Percentiles rank a stretch among this genome's conserved stretches.
Conservation (phyloP, 2,329 filamentous ascomycete genomes). For the Phialocephala subalpina region DNA sequence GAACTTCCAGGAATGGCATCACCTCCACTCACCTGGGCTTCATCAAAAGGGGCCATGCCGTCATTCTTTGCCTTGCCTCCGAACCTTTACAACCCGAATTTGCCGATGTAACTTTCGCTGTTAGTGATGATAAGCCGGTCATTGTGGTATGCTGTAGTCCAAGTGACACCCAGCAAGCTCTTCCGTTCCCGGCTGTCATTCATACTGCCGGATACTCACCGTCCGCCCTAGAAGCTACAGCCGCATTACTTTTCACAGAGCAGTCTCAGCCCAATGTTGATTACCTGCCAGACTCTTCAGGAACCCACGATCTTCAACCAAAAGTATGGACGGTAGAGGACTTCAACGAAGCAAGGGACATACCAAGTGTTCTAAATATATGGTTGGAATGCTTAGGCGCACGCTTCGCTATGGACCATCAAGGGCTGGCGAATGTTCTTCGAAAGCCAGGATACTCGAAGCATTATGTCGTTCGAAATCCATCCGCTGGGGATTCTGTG, state of each 20-base stretch:
- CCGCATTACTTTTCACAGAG: conserved; percentile 59
- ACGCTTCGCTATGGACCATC: conserved; percentile 54
- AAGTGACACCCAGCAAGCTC: conserved; percentile 48
- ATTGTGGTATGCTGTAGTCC: conserved; percentile 60
- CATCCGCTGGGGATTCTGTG: conserved; percentile 52
- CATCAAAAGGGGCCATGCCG: conserved; percentile 44
- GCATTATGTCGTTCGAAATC: conserved; percentile 64
- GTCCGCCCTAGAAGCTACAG: conserved; percentile 57
- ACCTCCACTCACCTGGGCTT: conserved; percentile 52
- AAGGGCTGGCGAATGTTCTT: conserved; percentile 55
- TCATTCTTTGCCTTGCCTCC: conserved; percentile 56
- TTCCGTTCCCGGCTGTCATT: conserved; percentile 59
- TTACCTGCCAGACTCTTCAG: background rate
- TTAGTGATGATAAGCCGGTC: conserved; percentile 58
- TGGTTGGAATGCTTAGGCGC: conserved; percentile 38
- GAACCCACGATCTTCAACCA: conserved; percentile 20
- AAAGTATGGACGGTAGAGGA: conserved; percentile 42
- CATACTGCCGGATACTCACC: conserved; percentile 57
- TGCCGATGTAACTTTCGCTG: conserved; percentile 49
- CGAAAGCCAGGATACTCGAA: conserved; percentile 62
- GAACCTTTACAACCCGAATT: conserved; percentile 58
- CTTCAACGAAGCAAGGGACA: conserved; percentile 41
- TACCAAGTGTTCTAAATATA: conserved; percentile 36
- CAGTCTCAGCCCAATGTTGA: conserved; percentile 7
- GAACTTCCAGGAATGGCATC: conserved; percentile 49